phyloP scores from a whole-genome alignment of 305 asterid species.

The Rubia tinctorum region DNA sequence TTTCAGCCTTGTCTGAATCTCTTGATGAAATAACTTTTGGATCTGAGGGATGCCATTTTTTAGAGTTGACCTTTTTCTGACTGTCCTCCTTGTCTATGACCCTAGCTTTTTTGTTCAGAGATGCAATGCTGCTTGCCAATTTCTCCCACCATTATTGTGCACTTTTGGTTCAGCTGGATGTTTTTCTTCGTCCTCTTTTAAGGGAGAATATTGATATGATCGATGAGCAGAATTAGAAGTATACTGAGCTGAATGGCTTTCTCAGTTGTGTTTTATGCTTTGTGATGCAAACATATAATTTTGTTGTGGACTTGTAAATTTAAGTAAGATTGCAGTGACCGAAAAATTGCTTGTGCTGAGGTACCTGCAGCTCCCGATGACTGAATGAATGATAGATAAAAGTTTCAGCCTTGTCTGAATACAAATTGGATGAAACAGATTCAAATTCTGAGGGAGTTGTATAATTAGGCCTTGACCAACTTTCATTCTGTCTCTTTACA shows the following conservation, averaged over 20 bases:
- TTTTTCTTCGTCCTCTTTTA: too few relatives aligned
- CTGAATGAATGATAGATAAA: not conserved
- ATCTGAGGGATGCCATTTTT: slow-evolving; percentile 11
- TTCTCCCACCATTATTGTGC: not conserved
- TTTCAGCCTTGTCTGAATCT: slow-evolving; percentile 18
- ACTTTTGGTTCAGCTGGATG: too few relatives aligned
- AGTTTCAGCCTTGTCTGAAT: slow-evolving; percentile 14
- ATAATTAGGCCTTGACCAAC: not conserved
- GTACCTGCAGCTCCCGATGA: slow-evolving; percentile 4
- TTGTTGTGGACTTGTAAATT: not conserved
- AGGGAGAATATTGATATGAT: too few relatives aligned
- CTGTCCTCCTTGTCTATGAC: not conserved
- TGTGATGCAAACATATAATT: not conserved
- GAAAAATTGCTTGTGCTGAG: not conserved
- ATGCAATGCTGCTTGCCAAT: not conserved
- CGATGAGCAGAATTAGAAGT: not conserved
- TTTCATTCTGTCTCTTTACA: not conserved
- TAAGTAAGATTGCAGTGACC: not conserved
- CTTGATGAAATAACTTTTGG: not conserved
- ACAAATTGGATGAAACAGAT: slow-evolving; percentile 1
- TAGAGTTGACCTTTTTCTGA: not conserved
- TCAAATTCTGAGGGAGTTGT: slow-evolving; percentile 5
- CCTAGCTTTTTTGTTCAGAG: not conserved
- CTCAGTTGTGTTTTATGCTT: not conserved
- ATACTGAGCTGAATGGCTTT: not conserved